phyloP scores from a whole-genome alignment of 208 protist species.

The Wallacemonas sp. region DNA sequence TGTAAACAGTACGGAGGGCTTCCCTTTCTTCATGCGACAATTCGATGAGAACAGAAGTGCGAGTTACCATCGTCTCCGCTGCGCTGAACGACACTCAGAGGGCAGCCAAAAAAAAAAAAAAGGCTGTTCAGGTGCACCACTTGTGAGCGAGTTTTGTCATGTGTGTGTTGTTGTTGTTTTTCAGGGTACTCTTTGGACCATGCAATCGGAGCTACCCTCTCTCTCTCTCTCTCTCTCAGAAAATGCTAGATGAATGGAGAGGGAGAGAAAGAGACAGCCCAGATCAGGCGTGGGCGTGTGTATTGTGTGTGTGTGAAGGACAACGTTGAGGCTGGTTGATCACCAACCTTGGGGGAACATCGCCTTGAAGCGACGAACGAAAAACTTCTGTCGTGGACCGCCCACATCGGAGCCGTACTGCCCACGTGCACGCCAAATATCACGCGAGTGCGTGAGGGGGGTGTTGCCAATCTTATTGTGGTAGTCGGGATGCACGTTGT shows the following conservation, averaged over 20 bases:
- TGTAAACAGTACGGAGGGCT: no score
- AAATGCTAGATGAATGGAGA: no score
- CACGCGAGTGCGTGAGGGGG: slow-evolving; percentile 69
- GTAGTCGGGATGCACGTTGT: slow-evolving; percentile 90
- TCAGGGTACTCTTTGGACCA: no score
- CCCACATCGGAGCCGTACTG: slow-evolving; percentile 88
- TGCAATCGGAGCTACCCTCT: no score
- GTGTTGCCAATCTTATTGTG: slow-evolving; percentile 71
- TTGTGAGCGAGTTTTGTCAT: not conserved
- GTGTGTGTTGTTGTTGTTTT: not conserved
- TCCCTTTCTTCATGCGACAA: no score
- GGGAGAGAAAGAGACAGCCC: slow-evolving; percentile 4
- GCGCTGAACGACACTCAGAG: no score
- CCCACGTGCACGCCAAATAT: slow-evolving; percentile 85
- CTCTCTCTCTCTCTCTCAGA: no score
- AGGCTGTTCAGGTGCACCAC: no score
- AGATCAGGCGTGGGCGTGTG: slow-evolving; percentile 6
- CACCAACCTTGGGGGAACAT: slow-evolving; percentile 90
- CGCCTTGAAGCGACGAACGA: slow-evolving; percentile 86
- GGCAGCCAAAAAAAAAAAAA: no score
- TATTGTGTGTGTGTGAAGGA: not conserved
- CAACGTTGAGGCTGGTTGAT: not conserved
- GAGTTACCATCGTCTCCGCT: no score
- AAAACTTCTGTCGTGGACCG: slow-evolving; percentile 88
- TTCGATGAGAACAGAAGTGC: no score